Conservation (phyloP, 306 rosid species). For the Lathyrus tuberosus region DNA sequence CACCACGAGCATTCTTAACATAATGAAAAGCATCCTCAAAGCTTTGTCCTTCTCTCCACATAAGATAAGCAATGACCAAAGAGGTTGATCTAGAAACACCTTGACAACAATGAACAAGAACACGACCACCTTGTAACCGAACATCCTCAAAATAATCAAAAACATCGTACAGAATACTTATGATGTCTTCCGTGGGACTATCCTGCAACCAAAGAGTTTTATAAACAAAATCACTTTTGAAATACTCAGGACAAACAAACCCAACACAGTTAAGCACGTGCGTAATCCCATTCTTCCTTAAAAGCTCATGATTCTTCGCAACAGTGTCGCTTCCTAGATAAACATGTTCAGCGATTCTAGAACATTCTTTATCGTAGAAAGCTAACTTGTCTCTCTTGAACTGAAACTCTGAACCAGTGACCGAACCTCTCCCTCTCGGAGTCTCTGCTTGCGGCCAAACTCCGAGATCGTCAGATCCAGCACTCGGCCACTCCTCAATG, state of each 20-base stretch:
- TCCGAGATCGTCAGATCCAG: slow-evolving; percentile 94
- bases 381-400: slow-evolving; percentile 79
- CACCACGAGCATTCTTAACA: slow-evolving; percentile 91
- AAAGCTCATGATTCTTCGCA: slow-evolving; percentile 80
- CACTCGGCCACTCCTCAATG: slow-evolving; percentile 79
- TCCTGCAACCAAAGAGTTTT: slow-evolving; percentile 94
- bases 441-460: slow-evolving; percentile 81
- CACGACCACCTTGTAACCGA: slow-evolving; percentile 76
- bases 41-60: slow-evolving; percentile 94
- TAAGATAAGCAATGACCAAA: slow-evolving; percentile 88
- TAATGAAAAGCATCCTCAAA: slow-evolving; percentile 89
- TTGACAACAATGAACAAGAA: slow-evolving; percentile 88
- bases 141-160: slow-evolving; percentile 98
- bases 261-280: slow-evolving; percentile 95
- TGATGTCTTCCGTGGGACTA: slow-evolving; percentile 87
- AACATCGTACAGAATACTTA: slow-evolving; percentile 84
- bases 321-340: slow-evolving; percentile 93
- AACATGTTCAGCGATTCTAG: slow-evolving; percentile 81
- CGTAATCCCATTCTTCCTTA: slow-evolving; percentile 75
- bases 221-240: slow-evolving; percentile 79
- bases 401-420: slow-evolving; percentile 59
- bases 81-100: slow-evolving; percentile 92
- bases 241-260: slow-evolving; percentile 92
- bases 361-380: slow-evolving; percentile 82
- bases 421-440: slow-evolving; percentile 62